Evolutionary conservation across 257 asterid genomes (phyloP).

Genomic region (Avicennia marina): DNA sequence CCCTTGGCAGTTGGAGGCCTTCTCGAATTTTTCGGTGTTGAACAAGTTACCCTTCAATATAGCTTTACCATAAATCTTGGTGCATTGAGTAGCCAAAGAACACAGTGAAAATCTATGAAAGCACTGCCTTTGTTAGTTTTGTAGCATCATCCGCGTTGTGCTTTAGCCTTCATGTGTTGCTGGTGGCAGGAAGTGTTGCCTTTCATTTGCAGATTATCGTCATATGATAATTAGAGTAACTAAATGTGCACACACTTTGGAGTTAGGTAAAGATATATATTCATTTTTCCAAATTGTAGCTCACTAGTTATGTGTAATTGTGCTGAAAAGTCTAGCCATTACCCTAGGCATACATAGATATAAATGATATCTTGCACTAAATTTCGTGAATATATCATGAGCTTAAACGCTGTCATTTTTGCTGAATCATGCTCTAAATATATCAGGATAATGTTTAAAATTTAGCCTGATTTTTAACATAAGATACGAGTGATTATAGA

Average conservation of each 20-base stretch:
- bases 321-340: background rate
- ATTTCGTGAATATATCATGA: background rate
- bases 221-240: background rate
- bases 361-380: background rate
- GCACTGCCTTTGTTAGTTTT: background rate
- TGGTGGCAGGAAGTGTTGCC: background rate
- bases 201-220: background rate
- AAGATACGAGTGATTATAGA: background rate
- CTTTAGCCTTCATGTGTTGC: background rate
- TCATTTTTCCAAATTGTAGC: background rate
- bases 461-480: background rate
- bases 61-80: background rate
- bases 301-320: background rate
- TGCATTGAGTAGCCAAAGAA: background rate
- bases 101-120: background rate
- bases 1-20: background rate
- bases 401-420: background rate
- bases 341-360: background rate
- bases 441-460: background rate
- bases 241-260: background rate
- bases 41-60: background rate
- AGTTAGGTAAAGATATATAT: background rate
- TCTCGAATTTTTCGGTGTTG: background rate
- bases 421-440: background rate
- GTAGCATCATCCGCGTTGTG: background rate